Evolutionary conservation across 495 filamentous ascomycete genomes (phyloP).

Genomic region (Hypoxylon crocopeplum): DNA sequence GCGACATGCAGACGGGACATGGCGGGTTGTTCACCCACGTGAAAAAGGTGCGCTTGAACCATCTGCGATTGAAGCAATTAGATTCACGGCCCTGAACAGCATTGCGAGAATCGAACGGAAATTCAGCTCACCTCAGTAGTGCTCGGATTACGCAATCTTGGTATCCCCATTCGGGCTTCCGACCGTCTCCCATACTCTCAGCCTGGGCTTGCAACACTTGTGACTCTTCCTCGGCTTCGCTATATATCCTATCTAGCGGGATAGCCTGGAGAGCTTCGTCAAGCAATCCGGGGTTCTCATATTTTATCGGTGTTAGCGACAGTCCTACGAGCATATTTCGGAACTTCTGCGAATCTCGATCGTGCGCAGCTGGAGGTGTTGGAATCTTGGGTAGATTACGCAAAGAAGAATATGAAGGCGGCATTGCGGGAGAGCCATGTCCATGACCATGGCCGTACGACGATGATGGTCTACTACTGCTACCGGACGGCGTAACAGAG

Average conservation of each 20-base stretch:
- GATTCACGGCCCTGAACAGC: conserved; percentile 17
- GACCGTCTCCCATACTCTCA: conserved; percentile 76
- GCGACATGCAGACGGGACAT: conserved; percentile 78
- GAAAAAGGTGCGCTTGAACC: conserved; percentile 96
- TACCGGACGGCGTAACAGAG: conserved; percentile 43
- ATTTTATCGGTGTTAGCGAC: conserved; percentile 85
- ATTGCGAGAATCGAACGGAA: not conserved
- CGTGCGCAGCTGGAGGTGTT: conserved; percentile 69
- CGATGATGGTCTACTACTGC: conserved; percentile 47
- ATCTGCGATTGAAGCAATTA: conserved; percentile 61
- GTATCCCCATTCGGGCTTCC: conserved; percentile 92
- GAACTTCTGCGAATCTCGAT: conserved; percentile 78
- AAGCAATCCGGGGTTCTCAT: conserved; percentile 94
- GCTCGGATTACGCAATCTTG: conserved; percentile 96
- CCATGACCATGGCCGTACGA: conserved; percentile 41
- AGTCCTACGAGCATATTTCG: conserved; percentile 81
- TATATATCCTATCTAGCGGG: conserved; percentile 90
- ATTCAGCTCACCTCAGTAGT: conserved; percentile 70
- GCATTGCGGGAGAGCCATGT: conserved; percentile 43
- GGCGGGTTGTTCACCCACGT: conserved; percentile 94
- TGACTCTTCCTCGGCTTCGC: conserved; percentile 90
- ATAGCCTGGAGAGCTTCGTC: conserved; percentile 89
- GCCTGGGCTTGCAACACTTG: conserved; percentile 87
- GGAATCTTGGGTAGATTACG: conserved; percentile 83
- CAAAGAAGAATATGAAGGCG: conserved; percentile 69